Evolutionary conservation across 192 early-diverging fungal genomes (phyloP).

Genomic region (Linnemannia zychae): DNA sequence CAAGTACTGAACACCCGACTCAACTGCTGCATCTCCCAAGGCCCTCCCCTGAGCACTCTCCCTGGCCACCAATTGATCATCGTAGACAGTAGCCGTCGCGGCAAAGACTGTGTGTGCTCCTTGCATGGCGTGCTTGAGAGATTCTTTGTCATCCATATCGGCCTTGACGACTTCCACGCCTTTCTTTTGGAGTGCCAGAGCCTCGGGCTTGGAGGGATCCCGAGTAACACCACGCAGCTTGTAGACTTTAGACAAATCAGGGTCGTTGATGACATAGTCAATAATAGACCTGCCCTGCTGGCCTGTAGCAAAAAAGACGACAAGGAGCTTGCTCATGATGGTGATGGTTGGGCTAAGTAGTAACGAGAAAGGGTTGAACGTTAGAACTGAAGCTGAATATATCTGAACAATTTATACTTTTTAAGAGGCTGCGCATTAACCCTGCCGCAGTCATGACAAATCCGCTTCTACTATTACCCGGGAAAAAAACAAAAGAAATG

Average conservation of each 20-base stretch:
- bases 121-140: constrained; percentile 29
- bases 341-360: too few relatives aligned
- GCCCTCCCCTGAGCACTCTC: constrained; percentile 24
- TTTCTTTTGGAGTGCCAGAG: constrained; percentile 15
- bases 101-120: constrained; percentile 38
- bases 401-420: too few relatives aligned
- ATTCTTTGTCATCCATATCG: constrained; percentile 18
- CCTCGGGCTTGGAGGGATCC: constrained; percentile 16
- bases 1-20: constrained; percentile 15
- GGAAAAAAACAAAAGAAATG: too few relatives aligned
- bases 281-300: constrained; percentile 27
- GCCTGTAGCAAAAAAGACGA: constrained; percentile 43
- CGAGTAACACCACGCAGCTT: constrained; percentile 31
- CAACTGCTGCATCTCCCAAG: constrained; percentile 22
- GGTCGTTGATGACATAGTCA: constrained; percentile 28
- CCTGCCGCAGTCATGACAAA: too few relatives aligned
- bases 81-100: constrained; percentile 16
- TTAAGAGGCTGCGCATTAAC: too few relatives aligned
- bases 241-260: constrained; percentile 11
- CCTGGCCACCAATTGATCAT: not conserved
- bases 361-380: too few relatives aligned
- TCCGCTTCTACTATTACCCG: too few relatives aligned
- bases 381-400: too few relatives aligned
- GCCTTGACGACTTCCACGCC: constrained; percentile 38
- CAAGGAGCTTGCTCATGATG: constrained; percentile 35